Evolutionary conservation across 1,139 yeast species (phyloP), one percentile per base, ranked within the genome.

Genomic region (Zygosaccharomyces sapae): DNA sequence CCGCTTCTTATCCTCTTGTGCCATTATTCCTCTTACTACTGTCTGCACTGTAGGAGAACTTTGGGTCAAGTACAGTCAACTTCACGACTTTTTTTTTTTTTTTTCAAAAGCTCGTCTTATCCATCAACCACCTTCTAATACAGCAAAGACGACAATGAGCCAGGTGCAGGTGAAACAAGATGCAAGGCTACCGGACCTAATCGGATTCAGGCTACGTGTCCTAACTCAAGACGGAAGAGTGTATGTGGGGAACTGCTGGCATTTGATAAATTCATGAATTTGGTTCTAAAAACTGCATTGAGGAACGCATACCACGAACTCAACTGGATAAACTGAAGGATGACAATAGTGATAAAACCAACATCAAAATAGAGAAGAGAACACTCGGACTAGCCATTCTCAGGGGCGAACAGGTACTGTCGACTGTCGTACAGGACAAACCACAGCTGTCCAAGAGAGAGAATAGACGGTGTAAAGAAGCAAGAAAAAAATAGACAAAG

Each of bases 241-340:
- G 44, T 79, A 86, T 55, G 73, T 83, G 7, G 98, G 98, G 82
- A 83, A 51, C 73, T 92, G 46, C 69, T 90, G 54, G 92, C 97
- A 3, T 92, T 88, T 63, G 97, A 92, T 67, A 83, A 83, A 64
- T 86, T 84, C 65, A 83, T 90, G 83, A 92, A 92, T 65, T 66
- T 92, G 38, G 96, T 92, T 12, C 70, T 92, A 36, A 77, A 86
- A 95, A 90, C 55, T 80, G 95, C 41, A 90, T 86, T 59, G 98
- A 92, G 62, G 80, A 81, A 58, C 75, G 97, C 54, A 69, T 81
- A n/a, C 82, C 95, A 3, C 83, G 80, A 57, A 81, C 81, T 55
- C 65, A 62, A 37, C 39, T 77, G 81, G 24, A 63, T 61, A 43
- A 75, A 70, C 45, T 71, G 76, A 55, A 69, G 70, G 55, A 41